Base-by-base conservation (phyloP, 78 protist genomes). In the Trichosphaerium sp. region DNA sequence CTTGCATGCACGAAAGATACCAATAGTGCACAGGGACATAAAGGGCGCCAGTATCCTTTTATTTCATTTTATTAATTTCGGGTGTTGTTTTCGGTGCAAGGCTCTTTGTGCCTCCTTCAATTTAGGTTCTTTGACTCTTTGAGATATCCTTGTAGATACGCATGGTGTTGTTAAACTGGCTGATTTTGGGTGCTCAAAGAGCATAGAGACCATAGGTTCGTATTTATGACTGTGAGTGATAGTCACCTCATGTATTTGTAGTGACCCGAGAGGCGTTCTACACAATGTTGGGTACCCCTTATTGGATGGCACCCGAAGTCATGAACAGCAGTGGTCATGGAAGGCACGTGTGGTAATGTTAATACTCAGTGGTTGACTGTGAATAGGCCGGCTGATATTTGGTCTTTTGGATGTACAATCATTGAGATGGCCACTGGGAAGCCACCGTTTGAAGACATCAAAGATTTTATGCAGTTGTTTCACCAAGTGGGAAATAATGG, bases 11-110 rank as follows among this genome's bases (percentile, higher is more conserved):
- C 59, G 65, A 34, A 71, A 75, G 29, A n/a, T n/a, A n/a, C n/a
- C n/a, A n/a, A 81, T 88, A 43, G 72, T 88, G 18, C 94, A 89
- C 55, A 58, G 94, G 21, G 94, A 88, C 79, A 74, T 88, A 65
- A 88, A 88, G 47, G 92, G 90, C 5, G 92, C 88, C 25, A 88
- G 84, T 43, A 82, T 88, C 32, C n/a, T n/a, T n/a, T n/a, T n/a
- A n/a, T n/a, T n/a, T n/a, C n/a, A n/a, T n/a, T n/a, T n/a, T n/a
- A n/a, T n/a, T n/a, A n/a, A n/a, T n/a, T n/a, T n/a, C n/a, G n/a
- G n/a, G n/a, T n/a, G n/a, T n/a, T n/a, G n/a, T n/a, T n/a, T n/a
- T n/a, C n/a, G n/a, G n/a, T n/a, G n/a, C n/a, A n/a, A n/a, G n/a
- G n/a, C n/a, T n/a, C n/a, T n/a, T n/a, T n/a, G n/a, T n/a, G n/a